phyloP scores from a whole-genome alignment of 2,329 filamentous ascomycete species.

The Lecanosticta acicola region DNA sequence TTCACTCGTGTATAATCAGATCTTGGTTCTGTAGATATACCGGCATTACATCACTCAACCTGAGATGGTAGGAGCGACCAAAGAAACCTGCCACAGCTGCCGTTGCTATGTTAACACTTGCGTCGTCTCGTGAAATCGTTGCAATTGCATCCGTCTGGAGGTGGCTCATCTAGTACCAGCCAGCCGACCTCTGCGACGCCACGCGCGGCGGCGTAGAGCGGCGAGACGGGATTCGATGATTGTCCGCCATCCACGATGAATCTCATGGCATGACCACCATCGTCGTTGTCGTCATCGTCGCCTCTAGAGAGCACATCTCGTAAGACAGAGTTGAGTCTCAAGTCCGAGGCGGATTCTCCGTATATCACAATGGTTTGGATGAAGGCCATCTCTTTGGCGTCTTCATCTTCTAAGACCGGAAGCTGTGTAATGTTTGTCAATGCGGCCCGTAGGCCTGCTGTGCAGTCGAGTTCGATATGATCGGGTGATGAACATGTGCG shows the following conservation, averaged over 20 bases:
- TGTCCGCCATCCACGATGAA: background rate
- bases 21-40: too few relatives aligned
- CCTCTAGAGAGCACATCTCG: conserved; percentile 2
- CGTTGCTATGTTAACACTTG: too few relatives aligned
- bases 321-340: conserved; percentile 3
- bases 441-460: background rate
- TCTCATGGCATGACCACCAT: background rate
- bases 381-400: conserved; percentile 1
- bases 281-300: background rate
- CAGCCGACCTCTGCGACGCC: conserved; percentile 1
- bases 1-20: too few relatives aligned
- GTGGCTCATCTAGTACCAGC: conserved; percentile 1
- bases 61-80: too few relatives aligned
- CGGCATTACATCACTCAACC: too few relatives aligned
- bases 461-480: background rate
- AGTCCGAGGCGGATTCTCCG: background rate
- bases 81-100: too few relatives aligned
- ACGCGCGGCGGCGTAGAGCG: conserved; percentile 2
- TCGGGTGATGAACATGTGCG: background rate
- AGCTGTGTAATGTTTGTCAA: conserved; percentile 1
- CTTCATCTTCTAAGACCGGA: background rate
- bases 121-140: conserved; percentile 5
- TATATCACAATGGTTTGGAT: conserved; percentile 1
- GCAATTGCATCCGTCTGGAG: conserved; percentile 5
- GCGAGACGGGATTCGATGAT: background rate